phyloP scores from a whole-genome alignment of 2,329 filamentous ascomycete genomes.

The Colletotrichum nymphaeae region DNA sequence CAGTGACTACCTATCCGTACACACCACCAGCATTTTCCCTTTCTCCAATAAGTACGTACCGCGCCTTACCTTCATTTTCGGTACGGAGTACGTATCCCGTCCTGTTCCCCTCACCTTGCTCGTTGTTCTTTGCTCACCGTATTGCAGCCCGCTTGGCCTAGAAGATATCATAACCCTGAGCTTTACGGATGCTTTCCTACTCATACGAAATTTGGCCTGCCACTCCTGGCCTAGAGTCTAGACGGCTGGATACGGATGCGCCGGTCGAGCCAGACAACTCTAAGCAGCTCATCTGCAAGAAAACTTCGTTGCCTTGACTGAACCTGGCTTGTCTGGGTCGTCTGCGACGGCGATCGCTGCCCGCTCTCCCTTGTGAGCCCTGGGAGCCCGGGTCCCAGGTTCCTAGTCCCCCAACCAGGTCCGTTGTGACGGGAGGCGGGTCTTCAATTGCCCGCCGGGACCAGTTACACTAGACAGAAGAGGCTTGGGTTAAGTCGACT shows the following conservation, averaged over 20 bases:
- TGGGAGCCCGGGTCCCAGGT: slow-evolving; percentile 27
- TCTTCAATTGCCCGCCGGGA: slow-evolving; percentile 27
- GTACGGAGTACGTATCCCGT: background rate
- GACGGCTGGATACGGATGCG: background rate
- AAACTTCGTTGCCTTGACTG: slow-evolving; percentile 14
- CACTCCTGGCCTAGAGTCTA: background rate
- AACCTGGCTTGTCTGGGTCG: background rate
- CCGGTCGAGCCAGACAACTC: background rate
- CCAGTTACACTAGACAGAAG: slow-evolving; percentile 27
- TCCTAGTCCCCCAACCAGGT: slow-evolving; percentile 10
- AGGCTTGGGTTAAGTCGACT: slow-evolving; percentile 20
- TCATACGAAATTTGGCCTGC: background rate
- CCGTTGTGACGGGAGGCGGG: slow-evolving; percentile 26
- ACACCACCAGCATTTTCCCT: background rate
- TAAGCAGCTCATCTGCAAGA: background rate
- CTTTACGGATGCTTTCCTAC: background rate
- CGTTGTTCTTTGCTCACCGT: background rate
- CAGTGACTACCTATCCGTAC: no score
- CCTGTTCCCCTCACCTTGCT: background rate
- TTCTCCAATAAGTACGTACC: background rate
- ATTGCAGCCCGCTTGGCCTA: background rate
- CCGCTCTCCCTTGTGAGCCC: slow-evolving; percentile 25
- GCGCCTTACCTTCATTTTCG: background rate
- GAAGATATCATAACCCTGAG: background rate
- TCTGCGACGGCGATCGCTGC: slow-evolving; percentile 31